phyloP scores from a whole-genome alignment of 345 rosid species.

The Geranium brycei region DNA sequence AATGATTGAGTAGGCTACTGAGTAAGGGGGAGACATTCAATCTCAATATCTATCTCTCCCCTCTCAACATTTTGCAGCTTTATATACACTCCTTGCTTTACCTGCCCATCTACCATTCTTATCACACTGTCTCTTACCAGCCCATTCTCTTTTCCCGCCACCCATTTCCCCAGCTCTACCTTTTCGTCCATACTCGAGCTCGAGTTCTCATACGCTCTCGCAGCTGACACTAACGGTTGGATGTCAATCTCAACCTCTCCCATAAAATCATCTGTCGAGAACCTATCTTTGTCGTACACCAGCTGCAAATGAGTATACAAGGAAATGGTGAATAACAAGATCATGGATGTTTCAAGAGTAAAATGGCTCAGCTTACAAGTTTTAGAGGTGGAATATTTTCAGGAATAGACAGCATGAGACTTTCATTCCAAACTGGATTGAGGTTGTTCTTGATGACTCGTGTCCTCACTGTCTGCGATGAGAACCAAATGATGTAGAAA shows the following conservation, averaged over 20 bases:
- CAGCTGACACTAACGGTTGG: constrained; percentile 72
- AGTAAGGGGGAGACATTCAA: constrained; percentile 85
- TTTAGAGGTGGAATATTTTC: constrained; percentile 75
- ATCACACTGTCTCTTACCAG: constrained; percentile 66
- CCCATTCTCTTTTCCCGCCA: constrained; percentile 57
- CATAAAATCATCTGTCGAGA: constrained; percentile 82
- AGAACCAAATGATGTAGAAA: not conserved
- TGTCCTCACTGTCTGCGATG: constrained; percentile 74
- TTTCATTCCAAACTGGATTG: constrained; percentile 97
- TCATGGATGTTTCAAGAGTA: not conserved
- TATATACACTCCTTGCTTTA: constrained; percentile 64
- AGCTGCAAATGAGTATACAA: constrained; percentile 29
- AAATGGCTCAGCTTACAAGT: constrained; percentile 42
- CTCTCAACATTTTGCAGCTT: constrained; percentile 82
- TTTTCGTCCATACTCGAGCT: constrained; percentile 37
- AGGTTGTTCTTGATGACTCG: constrained; percentile 87
- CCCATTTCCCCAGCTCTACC: constrained; percentile 64
- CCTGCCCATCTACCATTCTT: constrained; percentile 51
- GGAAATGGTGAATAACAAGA: constrained; percentile 2
- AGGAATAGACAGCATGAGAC: constrained; percentile 86
- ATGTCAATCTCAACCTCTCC: constrained; percentile 98
- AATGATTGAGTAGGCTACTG: constrained; percentile 26
- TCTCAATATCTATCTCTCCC: constrained; percentile 73
- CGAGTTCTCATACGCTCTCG: constrained; percentile 59
- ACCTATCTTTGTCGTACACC: constrained; percentile 83